A percentile compares a stretch with the other conserved stretches of the same genome.
Conservation (phyloP, 2,329 filamentous ascomycete species). For the Aaosphaeria pasadenensis region DNA sequence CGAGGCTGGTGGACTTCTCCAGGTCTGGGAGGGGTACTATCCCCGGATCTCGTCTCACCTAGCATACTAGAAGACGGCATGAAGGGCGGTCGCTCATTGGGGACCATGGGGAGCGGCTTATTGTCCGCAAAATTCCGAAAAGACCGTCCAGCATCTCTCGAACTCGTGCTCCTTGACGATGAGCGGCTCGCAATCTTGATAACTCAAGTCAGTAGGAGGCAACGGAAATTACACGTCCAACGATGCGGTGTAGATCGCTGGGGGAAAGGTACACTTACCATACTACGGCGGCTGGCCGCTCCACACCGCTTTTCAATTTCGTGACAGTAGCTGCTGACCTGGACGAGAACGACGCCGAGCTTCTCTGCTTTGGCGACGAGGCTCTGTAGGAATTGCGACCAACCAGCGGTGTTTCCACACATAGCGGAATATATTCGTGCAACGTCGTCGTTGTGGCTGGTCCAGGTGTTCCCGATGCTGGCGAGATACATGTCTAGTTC, state of each 20-base stretch:
- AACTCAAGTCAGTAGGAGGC: neutral
- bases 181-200: slow-evolving; percentile 35
- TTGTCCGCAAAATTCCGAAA: slow-evolving; percentile 33
- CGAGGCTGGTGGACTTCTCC: slow-evolving; percentile 7
- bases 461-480: slow-evolving; percentile 60
- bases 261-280: slow-evolving; percentile 51
- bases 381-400: slow-evolving; percentile 76
- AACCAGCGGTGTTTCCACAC: slow-evolving; percentile 89
- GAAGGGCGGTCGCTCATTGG: slow-evolving; percentile 26
- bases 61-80: slow-evolving; percentile 12
- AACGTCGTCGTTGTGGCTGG: slow-evolving; percentile 58
- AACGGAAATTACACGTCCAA: slow-evolving; percentile 52
- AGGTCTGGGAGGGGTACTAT: slow-evolving; percentile 8
- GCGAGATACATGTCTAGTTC: slow-evolving; percentile 75
- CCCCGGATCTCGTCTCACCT: slow-evolving; percentile 6
- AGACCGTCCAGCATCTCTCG: slow-evolving; percentile 27
- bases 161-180: slow-evolving; percentile 36
- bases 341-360: slow-evolving; percentile 66
- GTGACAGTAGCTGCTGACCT: slow-evolving; percentile 72
- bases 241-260: slow-evolving; percentile 56
- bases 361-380: slow-evolving; percentile 70
- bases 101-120: slow-evolving; percentile 34
- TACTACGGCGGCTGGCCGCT: slow-evolving; percentile 74
- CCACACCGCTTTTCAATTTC: slow-evolving; percentile 86
- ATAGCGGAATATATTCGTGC: slow-evolving; percentile 81